phyloP scores from a whole-genome alignment of 106 monocot species.

The Dendrobium officinale region DNA sequence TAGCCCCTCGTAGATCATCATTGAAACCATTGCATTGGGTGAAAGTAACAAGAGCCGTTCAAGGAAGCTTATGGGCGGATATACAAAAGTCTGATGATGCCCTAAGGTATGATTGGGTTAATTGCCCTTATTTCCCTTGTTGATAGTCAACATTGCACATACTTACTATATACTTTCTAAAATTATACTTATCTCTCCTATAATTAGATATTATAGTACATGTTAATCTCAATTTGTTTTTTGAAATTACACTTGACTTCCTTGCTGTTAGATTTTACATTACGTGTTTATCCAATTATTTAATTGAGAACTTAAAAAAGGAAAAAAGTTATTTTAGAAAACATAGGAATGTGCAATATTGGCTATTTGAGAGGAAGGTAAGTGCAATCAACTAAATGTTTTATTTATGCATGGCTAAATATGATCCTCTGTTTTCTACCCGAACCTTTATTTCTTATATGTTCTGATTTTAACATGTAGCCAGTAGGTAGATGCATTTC shows the following conservation, averaged over 20 bases:
- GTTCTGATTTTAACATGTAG: background rate
- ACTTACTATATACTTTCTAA: background rate
- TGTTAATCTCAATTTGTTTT: background rate
- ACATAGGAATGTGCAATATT: background rate
- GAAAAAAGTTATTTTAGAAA: background rate
- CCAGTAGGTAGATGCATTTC: background rate
- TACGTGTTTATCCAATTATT: background rate
- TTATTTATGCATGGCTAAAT: background rate
- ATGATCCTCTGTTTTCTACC: background rate
- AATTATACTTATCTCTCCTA: background rate
- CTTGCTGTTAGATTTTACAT: background rate
- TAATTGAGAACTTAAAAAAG: background rate
- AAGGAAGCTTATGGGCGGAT: slow-evolving; percentile 98
- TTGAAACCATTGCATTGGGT: slow-evolving; percentile 98
- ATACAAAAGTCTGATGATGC: slow-evolving; percentile 72
- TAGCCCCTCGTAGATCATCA: slow-evolving; percentile 46
- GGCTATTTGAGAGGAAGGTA: background rate
- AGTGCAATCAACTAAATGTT: background rate
- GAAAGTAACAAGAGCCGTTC: slow-evolving; percentile 89
- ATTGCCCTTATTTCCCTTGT: background rate
- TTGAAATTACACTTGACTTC: background rate
- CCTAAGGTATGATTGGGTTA: slow-evolving; percentile 41
- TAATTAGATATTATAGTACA: background rate
- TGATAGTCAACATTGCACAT: background rate
- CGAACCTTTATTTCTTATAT: background rate